phyloP scores from a whole-genome alignment of 2,329 filamentous ascomycete species.

The Botrytis byssoidea region DNA sequence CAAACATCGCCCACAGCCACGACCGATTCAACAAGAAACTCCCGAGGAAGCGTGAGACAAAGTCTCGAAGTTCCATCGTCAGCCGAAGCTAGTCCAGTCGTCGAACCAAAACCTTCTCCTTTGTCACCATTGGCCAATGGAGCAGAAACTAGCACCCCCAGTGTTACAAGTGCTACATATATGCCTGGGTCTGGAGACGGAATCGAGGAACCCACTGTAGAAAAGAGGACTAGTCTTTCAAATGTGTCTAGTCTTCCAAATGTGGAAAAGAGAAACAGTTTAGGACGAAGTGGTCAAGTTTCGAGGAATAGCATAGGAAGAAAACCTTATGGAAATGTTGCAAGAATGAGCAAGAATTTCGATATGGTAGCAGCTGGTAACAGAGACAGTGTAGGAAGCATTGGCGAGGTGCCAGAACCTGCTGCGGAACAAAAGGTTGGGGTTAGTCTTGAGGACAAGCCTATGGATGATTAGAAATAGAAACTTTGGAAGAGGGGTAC shows the following conservation, averaged over 20 bases:
- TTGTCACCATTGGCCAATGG: slow-evolving; percentile 33
- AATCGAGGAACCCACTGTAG: slow-evolving; percentile 19
- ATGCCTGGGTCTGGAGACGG: slow-evolving; percentile 35
- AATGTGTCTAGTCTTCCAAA: slow-evolving; percentile 33
- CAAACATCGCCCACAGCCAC: slow-evolving; percentile 60
- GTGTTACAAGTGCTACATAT: slow-evolving; percentile 37
- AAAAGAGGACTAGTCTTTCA: slow-evolving; percentile 36
- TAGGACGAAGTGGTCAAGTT: slow-evolving; percentile 47
- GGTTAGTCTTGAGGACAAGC: slow-evolving; percentile 11
- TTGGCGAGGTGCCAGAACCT: slow-evolving; percentile 9
- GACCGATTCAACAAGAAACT: slow-evolving; percentile 43
- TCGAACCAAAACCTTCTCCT: slow-evolving; percentile 26
- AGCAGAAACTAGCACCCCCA: slow-evolving; percentile 26
- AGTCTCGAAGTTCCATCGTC: slow-evolving; percentile 75
- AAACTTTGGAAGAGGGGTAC: background rate
- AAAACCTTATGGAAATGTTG: slow-evolving; percentile 13
- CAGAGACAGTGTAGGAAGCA: slow-evolving; percentile 13
- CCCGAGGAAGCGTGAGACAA: slow-evolving; percentile 46
- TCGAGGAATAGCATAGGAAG: slow-evolving; percentile 14
- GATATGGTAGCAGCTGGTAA: slow-evolving; percentile 7
- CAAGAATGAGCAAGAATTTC: slow-evolving; percentile 15
- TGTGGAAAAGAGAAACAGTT: slow-evolving; percentile 62
- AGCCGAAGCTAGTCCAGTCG: slow-evolving; percentile 29
- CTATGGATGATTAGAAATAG: slow-evolving; percentile 12
- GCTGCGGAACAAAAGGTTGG: slow-evolving; percentile 11